These are phyloP conservation scores for Bruguiera parviflora DNA, from an alignment of 345 rosid species.

Conservation along the genomic window DNA sequence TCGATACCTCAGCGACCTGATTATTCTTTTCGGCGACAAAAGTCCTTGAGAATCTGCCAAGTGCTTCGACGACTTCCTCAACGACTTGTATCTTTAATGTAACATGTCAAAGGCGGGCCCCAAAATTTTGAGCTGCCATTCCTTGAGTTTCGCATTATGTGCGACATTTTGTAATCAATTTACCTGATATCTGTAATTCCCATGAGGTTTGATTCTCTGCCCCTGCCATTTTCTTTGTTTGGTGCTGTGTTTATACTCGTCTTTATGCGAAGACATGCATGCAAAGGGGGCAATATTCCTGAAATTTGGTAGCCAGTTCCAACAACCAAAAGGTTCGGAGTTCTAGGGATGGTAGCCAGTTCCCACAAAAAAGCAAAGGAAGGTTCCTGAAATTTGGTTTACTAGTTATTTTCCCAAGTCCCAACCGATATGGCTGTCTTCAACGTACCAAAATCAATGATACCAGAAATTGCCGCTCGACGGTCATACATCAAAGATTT, in stretches of 20 bases:
- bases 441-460: too few species aligned
- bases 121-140: conserved; percentile 51
- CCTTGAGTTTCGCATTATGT: conserved; percentile 27
- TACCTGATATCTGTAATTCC: conserved; percentile 29
- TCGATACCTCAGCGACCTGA: conserved; percentile 1
- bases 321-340: too few species aligned
- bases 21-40: conserved; percentile 6
- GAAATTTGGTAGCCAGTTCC: too few species aligned
- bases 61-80: conserved; percentile 11
- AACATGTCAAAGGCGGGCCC: conserved; percentile 28
- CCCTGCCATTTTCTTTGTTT: background rate
- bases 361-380: too few species aligned
- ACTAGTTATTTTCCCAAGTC: too few species aligned
- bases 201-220: conserved; percentile 12
- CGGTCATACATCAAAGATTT: too few species aligned
- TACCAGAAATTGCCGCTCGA: too few species aligned
- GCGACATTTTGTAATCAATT: conserved; percentile 37
- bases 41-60: conserved; percentile 1
- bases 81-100: conserved; percentile 34
- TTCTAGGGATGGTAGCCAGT: too few species aligned
- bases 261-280: background rate
- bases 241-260: background rate
- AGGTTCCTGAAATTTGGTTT: too few species aligned
- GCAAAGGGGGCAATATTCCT: too few species aligned
- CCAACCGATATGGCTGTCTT: too few species aligned